These are phyloP conservation scores for Alternaria postmessia DNA, from an alignment of 2,329 filamentous ascomycete species.

Conservation along the genomic window DNA sequence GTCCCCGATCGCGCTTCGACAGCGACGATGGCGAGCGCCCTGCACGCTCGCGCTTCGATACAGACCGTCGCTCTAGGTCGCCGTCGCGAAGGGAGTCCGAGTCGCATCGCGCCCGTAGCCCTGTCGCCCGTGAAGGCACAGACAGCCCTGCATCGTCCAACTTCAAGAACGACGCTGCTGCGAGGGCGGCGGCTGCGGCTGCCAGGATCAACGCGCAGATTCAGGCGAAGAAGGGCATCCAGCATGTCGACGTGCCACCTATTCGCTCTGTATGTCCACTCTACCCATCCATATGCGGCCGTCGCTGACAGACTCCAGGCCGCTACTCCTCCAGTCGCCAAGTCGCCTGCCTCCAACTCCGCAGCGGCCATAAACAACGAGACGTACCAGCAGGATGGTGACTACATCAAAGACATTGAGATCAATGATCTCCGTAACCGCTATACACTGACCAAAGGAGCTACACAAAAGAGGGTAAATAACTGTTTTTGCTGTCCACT, in stretches of 20 bases:
- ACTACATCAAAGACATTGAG: slow-evolving; percentile 99
- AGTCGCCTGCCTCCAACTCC: slow-evolving; percentile 62
- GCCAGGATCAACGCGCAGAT: slow-evolving; percentile 60
- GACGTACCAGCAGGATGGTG: slow-evolving; percentile 93
- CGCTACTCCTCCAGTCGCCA: slow-evolving; percentile 60
- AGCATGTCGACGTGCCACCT: slow-evolving; percentile 88
- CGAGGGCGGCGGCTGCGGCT: slow-evolving; percentile 83
- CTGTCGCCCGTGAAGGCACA: slow-evolving; percentile 63
- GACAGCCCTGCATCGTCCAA: slow-evolving; percentile 57
- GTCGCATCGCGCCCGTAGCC: slow-evolving; percentile 80
- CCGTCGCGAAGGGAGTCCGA: slow-evolving; percentile 72
- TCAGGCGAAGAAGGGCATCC: slow-evolving; percentile 77
- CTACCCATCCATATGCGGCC: not conserved
- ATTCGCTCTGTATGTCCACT: slow-evolving; percentile 66
- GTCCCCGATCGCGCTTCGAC: slow-evolving; percentile 93
- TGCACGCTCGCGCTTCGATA: slow-evolving; percentile 78
- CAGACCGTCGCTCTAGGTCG: slow-evolving; percentile 70
- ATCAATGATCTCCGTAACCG: slow-evolving; percentile 97
- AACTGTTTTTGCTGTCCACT: slow-evolving; percentile 75
- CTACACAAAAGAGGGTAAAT: slow-evolving; percentile 99
- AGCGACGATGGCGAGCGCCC: slow-evolving; percentile 77
- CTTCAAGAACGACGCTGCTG: slow-evolving; percentile 66
- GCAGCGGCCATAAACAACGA: slow-evolving; percentile 69
- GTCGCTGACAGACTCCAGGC: slow-evolving; percentile 42
- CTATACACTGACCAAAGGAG: slow-evolving; percentile 95